These are phyloP conservation scores for Plasmodium cynomolgi DNA, from an alignment of 169 alveolate species.

Conservation along the genomic window DNA sequence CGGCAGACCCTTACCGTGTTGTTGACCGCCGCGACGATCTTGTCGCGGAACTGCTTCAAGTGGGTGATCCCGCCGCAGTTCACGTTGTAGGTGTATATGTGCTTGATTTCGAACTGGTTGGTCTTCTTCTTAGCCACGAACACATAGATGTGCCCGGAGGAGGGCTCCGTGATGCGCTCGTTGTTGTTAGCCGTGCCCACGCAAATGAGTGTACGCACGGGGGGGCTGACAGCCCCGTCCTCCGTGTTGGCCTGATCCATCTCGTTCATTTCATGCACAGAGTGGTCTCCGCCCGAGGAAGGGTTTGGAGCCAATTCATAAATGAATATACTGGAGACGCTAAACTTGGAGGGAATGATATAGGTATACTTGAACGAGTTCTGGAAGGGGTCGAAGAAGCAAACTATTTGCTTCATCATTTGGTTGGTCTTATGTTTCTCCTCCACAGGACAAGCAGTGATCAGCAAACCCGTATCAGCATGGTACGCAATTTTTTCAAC, in stretches of 20 bases:
- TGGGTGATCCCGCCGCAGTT: constrained; percentile 58
- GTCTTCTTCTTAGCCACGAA: constrained; percentile 46
- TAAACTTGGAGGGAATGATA: constrained; percentile 65
- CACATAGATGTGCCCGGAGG: constrained; percentile 53
- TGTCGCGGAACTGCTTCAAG: constrained; percentile 26
- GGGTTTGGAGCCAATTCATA: neutral
- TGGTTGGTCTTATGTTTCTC: constrained; percentile 67
- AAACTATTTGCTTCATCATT: constrained; percentile 59
- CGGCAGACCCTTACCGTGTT: constrained; percentile 25
- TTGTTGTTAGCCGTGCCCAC: constrained; percentile 61
- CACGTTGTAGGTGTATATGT: constrained; percentile 52
- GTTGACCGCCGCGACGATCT: constrained; percentile 25
- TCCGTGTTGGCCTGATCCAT: neutral
- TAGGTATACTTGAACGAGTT: constrained; percentile 42
- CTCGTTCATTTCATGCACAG: neutral
- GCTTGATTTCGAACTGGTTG: constrained; percentile 58
- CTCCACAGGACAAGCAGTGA: constrained; percentile 63
- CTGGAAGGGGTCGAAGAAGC: constrained; percentile 66
- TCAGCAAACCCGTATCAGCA: constrained; percentile 37
- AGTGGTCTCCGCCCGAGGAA: neutral
- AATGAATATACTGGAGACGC: constrained; percentile 44
- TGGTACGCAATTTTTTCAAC: constrained; percentile 72
- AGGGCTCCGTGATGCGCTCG: constrained; percentile 46
- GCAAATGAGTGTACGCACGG: constrained; percentile 20
- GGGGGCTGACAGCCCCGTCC: neutral